Percentiles rank a stretch among this genome's conserved stretches.
These are phyloP conservation scores for Phytophthora sojae DNA, from an alignment of 352 stramenopile genomes.

Conservation along the genomic window DNA sequence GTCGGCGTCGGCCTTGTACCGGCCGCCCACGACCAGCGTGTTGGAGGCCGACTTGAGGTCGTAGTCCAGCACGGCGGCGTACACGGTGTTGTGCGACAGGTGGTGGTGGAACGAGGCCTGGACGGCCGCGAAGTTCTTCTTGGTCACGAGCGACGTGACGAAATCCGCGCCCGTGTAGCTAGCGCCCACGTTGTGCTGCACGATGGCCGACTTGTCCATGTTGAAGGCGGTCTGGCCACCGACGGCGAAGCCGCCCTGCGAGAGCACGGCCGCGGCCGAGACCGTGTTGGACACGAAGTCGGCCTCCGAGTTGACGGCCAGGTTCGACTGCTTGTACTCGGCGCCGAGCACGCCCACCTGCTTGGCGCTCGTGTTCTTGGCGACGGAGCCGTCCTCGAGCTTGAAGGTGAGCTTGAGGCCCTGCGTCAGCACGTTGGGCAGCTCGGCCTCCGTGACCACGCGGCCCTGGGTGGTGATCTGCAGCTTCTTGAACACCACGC, in stretches of 20 bases:
- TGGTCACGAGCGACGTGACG: slow-evolving; percentile 73
- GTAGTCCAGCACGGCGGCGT: slow-evolving; percentile 84
- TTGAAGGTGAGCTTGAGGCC: slow-evolving; percentile 87
- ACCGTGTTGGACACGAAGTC: slow-evolving; percentile 82
- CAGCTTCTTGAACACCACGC: slow-evolving; percentile 88
- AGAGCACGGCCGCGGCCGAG: slow-evolving; percentile 58
- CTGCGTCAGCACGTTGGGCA: slow-evolving; percentile 79
- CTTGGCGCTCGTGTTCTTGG: slow-evolving; percentile 77
- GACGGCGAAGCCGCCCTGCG: slow-evolving; percentile 71
- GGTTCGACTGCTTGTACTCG: slow-evolving; percentile 83
- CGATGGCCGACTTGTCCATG: slow-evolving; percentile 81
- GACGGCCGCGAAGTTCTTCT: slow-evolving; percentile 86
- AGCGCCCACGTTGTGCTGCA: slow-evolving; percentile 81
- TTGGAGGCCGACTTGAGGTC: slow-evolving; percentile 86
- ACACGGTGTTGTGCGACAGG: slow-evolving; percentile 76
- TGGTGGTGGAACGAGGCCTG: slow-evolving; percentile 87
- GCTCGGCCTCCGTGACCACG: slow-evolving; percentile 80
- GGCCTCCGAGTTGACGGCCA: slow-evolving; percentile 76
- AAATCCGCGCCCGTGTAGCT: slow-evolving; percentile 78
- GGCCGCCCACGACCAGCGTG: slow-evolving; percentile 77
- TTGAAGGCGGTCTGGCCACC: slow-evolving; percentile 82
- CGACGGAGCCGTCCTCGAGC: slow-evolving; percentile 81
- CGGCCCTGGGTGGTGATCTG: slow-evolving; percentile 84
- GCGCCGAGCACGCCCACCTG: slow-evolving; percentile 77
- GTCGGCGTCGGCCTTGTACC: slow-evolving; percentile 77